Evolutionary conservation across 192 early-diverging fungal genomes (phyloP).

Genomic region (Obelidium mucronatum): DNA sequence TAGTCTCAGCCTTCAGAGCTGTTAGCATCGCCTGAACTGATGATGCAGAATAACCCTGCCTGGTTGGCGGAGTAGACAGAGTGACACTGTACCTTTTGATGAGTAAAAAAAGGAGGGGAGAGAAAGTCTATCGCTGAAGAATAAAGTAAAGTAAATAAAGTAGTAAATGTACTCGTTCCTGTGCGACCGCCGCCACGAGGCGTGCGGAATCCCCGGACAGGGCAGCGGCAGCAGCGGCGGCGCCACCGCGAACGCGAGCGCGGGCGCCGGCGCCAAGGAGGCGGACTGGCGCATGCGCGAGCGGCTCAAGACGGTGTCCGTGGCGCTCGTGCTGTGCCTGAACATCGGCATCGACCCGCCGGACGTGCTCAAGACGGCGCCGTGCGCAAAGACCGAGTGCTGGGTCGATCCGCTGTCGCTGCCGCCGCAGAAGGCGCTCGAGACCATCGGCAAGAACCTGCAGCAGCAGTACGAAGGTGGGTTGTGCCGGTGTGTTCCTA

Average conservation of each 20-base stretch:
- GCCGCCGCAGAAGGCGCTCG: constrained; percentile 79
- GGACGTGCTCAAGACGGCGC: constrained; percentile 85
- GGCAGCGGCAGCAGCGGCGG: background rate
- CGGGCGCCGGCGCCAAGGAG: constrained; percentile 6
- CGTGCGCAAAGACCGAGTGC: constrained; percentile 89
- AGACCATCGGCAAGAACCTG: constrained; percentile 89
- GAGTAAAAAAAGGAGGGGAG: no score
- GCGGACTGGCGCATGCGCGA: constrained; percentile 75
- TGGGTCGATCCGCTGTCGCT: constrained; percentile 93
- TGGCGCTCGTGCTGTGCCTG: constrained; percentile 88
- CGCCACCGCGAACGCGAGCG: background rate
- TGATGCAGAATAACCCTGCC: no score
- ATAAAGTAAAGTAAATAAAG: no score
- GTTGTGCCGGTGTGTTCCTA: background rate
- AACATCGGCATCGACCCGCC: constrained; percentile 97
- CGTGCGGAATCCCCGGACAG: background rate
- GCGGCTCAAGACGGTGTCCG: constrained; percentile 83
- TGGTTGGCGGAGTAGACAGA: no score
- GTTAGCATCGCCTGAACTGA: no score
- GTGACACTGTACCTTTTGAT: no score
- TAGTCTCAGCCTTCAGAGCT: no score
- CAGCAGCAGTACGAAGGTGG: constrained; percentile 85
- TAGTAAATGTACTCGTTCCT: constrained; percentile 11
- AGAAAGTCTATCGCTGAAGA: no score
- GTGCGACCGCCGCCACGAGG: constrained; percentile 38